These are phyloP conservation scores for Hanseniaspora jakobsenii DNA, from an alignment of 805 yeast genomes.

Conservation along the genomic window DNA sequence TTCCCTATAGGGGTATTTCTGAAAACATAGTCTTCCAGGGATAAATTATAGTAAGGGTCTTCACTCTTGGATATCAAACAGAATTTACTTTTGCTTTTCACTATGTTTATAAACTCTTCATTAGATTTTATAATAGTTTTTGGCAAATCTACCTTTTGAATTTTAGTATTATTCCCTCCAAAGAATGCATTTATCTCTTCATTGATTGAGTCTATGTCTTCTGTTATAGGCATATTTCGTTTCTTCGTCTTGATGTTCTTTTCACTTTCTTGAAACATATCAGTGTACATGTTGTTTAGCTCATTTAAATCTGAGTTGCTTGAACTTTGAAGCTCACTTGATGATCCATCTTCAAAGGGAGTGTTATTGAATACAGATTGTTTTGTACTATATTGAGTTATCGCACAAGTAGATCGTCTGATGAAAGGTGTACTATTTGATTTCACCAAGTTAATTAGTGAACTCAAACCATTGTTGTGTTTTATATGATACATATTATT, in stretches of 20 bases:
- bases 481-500: no score
- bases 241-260: no score
- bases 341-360: constrained; percentile 1
- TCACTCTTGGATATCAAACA: constrained; percentile 2
- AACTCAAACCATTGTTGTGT: no score
- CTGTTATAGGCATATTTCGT: not conserved
- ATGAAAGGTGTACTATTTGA: no score
- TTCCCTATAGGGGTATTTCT: constrained; percentile 39
- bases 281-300: constrained; percentile 5
- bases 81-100: constrained; percentile 3
- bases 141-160: not conserved
- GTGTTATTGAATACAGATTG: constrained; percentile 4
- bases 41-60: constrained; percentile 63
- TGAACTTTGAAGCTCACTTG: not conserved
- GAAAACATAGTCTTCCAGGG: constrained; percentile 72
- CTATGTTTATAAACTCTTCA: constrained; percentile 3
- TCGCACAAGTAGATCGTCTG: no score
- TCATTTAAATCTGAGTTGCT: constrained; percentile 6
- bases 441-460: no score
- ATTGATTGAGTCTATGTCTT: constrained; percentile 8
- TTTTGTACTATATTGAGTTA: not conserved
- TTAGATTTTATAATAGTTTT: not conserved
- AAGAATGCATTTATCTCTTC: constrained; percentile 10
- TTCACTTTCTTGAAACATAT: constrained; percentile 3
- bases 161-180: not conserved